Conservation (phyloP, 2,329 filamentous ascomycete species). For the Colletotrichum sp. region DNA sequence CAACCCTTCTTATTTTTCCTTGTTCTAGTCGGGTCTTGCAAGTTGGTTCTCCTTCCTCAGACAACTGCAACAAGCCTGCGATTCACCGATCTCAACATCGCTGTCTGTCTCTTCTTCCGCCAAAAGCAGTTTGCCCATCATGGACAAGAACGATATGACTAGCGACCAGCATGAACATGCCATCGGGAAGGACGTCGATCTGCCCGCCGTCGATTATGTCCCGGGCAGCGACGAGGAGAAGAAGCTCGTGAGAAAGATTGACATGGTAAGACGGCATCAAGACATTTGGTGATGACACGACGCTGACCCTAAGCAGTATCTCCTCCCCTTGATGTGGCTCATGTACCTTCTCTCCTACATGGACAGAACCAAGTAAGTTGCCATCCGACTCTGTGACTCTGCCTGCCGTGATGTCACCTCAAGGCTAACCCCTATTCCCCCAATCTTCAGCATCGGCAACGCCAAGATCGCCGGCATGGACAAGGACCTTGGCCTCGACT, state of each 20-base stretch:
- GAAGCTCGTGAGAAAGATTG: constrained; percentile 42
- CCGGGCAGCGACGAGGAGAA: constrained; percentile 35
- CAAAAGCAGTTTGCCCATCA: background rate
- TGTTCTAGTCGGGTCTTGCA: background rate
- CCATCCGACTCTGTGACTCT: background rate
- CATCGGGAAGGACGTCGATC: background rate
- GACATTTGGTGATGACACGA: background rate
- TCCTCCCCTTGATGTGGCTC: constrained; percentile 58
- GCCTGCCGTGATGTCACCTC: background rate
- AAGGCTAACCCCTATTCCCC: background rate
- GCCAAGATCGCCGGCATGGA: constrained; percentile 59
- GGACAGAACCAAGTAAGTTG: constrained; percentile 54
- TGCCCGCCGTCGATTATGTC: constrained; percentile 26
- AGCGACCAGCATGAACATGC: constrained; percentile 11
- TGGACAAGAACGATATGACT: constrained; percentile 23
- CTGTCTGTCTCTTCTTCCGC: background rate
- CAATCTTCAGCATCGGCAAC: constrained; percentile 50
- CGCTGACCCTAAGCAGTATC: constrained; percentile 10
- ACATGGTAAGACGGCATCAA: constrained; percentile 27
- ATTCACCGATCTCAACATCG: background rate
- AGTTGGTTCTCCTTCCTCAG: background rate
- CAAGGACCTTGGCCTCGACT: constrained; percentile 56
- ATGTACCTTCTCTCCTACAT: constrained; percentile 61
- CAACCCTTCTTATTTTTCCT: background rate
- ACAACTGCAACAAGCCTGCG: background rate